A percentile compares a stretch with the other conserved stretches of the same genome.
Conservation (phyloP, 2,329 filamentous ascomycete genomes). For the Sclerotinia subarctica region DNA sequence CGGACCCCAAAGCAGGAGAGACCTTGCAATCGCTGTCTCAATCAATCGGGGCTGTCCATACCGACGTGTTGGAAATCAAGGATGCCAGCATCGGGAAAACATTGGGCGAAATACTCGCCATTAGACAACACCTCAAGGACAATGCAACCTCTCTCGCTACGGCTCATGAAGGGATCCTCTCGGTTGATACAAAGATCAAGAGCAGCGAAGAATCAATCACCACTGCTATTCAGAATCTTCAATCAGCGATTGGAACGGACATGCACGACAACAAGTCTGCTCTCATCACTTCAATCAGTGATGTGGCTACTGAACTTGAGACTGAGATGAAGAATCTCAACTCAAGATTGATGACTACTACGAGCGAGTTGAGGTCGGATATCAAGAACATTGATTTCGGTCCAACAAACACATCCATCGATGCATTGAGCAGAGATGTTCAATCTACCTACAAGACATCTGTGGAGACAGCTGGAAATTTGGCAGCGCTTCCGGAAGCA, state of each 20-base stretch:
- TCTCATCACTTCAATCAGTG: constrained; percentile 19
- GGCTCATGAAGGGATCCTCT: constrained; percentile 21
- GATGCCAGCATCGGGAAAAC: constrained; percentile 17
- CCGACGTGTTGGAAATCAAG: constrained; percentile 9
- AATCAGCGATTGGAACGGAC: constrained; percentile 20
- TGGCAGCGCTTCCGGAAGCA: constrained; percentile 19
- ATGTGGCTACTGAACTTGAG: constrained; percentile 23
- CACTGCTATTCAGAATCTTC: constrained; percentile 20
- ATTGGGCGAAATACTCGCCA: not conserved
- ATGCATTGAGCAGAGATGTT: constrained; percentile 22
- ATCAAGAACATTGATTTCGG: constrained; percentile 23
- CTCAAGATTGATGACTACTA: constrained; percentile 20
- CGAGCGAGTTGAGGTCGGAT: constrained; percentile 21
- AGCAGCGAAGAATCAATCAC: constrained; percentile 21
- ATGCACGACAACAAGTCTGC: constrained; percentile 17
- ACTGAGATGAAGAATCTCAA: constrained; percentile 21
- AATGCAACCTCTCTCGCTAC: constrained; percentile 21
- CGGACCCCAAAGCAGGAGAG: not conserved
- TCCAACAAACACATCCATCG: constrained; percentile 20
- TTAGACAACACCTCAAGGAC: constrained; percentile 13
- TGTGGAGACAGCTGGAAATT: not conserved
- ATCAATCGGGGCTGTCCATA: constrained; percentile 10
- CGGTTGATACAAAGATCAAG: constrained; percentile 22
- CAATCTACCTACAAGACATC: constrained; percentile 16
- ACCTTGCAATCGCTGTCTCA: constrained; percentile 1